phyloP scores from a whole-genome alignment of 208 protist species.

The Leishmania arabica region DNA sequence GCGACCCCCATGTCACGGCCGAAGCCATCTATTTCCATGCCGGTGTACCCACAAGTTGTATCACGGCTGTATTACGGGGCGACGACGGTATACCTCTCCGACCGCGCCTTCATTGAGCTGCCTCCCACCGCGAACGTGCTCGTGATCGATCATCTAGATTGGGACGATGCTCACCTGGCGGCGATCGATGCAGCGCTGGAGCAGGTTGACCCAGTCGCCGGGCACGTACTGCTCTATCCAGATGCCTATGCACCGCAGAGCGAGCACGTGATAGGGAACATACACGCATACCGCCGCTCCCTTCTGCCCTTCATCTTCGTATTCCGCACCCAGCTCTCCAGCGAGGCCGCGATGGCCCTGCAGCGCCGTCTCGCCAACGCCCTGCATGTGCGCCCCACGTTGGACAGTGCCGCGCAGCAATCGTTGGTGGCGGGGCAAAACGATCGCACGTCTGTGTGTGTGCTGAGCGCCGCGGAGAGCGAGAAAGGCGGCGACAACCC shows the following conservation, averaged over 20 bases:
- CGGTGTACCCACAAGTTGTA: constrained; percentile 13
- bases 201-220: constrained; percentile 16
- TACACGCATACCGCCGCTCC: constrained; percentile 7
- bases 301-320: constrained; percentile 40
- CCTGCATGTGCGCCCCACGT: constrained; percentile 19
- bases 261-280: constrained; percentile 13
- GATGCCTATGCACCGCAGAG: constrained; percentile 33
- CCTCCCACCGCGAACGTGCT: constrained; percentile 45
- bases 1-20: neutral
- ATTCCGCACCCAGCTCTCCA: constrained; percentile 34
- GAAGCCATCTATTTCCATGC: constrained; percentile 15
- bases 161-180: constrained; percentile 6
- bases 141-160: constrained; percentile 34
- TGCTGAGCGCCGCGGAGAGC: constrained; percentile 27
- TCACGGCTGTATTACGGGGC: constrained; percentile 28
- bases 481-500: constrained; percentile 30
- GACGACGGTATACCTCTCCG: constrained; percentile 32
- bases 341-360: constrained; percentile 4
- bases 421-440: constrained; percentile 19
- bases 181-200: constrained; percentile 15
- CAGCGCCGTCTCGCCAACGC: constrained; percentile 29
- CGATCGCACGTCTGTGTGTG: constrained; percentile 29
- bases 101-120: constrained; percentile 29
- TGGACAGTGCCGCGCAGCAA: constrained; percentile 21
- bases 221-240: constrained; percentile 32